A percentile compares a stretch with the other conserved stretches of the same genome.
Evolutionary conservation across 139 green algal species (phyloP).

Genomic region (Zygnema cylindricum): DNA sequence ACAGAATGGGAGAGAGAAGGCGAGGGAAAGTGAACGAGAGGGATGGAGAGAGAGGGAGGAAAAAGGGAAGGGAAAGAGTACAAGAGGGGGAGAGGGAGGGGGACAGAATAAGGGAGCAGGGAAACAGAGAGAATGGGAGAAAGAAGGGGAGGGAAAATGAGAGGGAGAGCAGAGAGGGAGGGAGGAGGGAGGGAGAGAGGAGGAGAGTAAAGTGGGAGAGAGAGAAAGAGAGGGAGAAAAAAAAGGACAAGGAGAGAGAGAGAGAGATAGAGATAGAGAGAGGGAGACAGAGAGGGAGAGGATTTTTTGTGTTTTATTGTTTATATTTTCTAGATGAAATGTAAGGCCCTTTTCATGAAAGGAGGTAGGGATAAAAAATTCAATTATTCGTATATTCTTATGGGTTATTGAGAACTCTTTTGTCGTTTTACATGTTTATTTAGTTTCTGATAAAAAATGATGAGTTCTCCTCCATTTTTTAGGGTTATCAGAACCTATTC

Average conservation of each 20-base stretch:
- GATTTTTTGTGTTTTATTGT: too few species aligned
- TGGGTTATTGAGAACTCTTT: too few species aligned
- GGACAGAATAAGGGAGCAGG: not conserved
- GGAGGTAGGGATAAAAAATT: too few species aligned
- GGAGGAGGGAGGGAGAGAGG: not conserved
- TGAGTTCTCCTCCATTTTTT: not conserved
- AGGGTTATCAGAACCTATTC: not conserved
- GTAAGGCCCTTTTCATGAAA: too few species aligned
- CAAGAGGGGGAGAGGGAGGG: not conserved
- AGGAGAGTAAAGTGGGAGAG: not conserved
- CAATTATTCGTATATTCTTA: too few species aligned
- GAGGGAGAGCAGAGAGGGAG: not conserved
- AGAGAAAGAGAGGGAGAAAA: not conserved
- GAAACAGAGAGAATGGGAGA: conserved; percentile 15
- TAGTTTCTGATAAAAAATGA: too few species aligned
- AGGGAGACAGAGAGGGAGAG: too few species aligned
- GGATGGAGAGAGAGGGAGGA: conserved; percentile 26
- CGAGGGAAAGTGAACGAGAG: not conserved
- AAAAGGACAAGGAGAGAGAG: not conserved
- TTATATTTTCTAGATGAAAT: too few species aligned
- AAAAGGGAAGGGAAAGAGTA: conserved; percentile 9
- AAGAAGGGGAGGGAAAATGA: conserved; percentile 33
- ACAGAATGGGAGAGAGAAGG: conserved; percentile 25
- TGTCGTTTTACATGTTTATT: too few species aligned
- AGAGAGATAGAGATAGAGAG: not conserved